Percentiles rank a stretch among this genome's conserved stretches.
phyloP scores from a whole-genome alignment of 2,329 filamentous ascomycete species.

The Colletotrichum echinochloae region DNA sequence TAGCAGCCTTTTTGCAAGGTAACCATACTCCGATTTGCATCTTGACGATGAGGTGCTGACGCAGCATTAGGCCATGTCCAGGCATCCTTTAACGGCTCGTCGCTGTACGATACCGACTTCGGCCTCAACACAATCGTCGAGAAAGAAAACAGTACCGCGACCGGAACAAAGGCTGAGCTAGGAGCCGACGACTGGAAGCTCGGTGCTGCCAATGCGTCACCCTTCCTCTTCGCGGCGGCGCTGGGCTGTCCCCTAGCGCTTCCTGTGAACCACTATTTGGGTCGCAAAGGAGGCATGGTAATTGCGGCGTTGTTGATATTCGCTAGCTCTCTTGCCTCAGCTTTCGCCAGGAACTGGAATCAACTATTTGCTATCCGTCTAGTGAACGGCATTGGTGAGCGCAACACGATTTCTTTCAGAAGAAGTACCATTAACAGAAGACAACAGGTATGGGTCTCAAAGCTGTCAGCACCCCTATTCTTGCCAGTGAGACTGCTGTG shows the following conservation, averaged over 20 bases:
- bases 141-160: constrained; percentile 21
- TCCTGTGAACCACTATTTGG: constrained; percentile 56
- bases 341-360: constrained; percentile 50
- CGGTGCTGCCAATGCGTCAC: constrained; percentile 54
- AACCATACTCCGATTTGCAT: too few species aligned
- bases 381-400: constrained; percentile 54
- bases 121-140: neutral
- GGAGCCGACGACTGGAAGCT: constrained; percentile 52
- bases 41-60: neutral
- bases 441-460: constrained; percentile 60
- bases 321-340: constrained; percentile 53
- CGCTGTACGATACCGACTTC: constrained; percentile 45
- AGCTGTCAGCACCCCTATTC: constrained; percentile 60
- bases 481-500: constrained; percentile 60
- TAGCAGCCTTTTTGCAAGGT: constrained; percentile 58
- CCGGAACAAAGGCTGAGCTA: neutral
- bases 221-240: constrained; percentile 54
- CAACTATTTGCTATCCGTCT: constrained; percentile 51
- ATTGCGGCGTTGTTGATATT: constrained; percentile 55
- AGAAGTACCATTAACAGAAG: neutral
- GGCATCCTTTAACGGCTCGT: constrained; percentile 57
- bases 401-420: neutral
- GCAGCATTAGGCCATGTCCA: constrained; percentile 52
- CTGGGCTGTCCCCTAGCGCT: constrained; percentile 55
- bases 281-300: constrained; percentile 55